Conservation (phyloP, 1,139 yeast species). For the Saccharomycopsis hybrid region DNA sequence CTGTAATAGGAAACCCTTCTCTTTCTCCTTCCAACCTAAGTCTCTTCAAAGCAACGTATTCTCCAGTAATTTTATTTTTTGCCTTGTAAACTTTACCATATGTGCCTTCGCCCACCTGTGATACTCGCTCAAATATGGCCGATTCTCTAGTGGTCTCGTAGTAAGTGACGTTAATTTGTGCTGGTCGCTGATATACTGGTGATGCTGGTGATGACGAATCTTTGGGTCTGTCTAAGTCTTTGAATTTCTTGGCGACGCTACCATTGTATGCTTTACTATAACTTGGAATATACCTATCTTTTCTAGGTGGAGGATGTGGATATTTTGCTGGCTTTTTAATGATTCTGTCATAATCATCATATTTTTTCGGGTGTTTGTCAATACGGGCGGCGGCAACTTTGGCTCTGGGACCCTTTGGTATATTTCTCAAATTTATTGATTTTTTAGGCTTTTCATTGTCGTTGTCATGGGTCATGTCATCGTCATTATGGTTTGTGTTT, state of each 20-base stretch:
- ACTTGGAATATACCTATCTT: slow-evolving; percentile 5
- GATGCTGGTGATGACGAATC: not conserved
- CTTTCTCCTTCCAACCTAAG: slow-evolving; percentile 79
- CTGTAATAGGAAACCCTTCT: slow-evolving; percentile 96
- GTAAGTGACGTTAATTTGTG: slow-evolving; percentile 11
- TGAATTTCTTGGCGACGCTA: too few relatives aligned
- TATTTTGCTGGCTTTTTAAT: not conserved
- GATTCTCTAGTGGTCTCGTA: slow-evolving; percentile 11
- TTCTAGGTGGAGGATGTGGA: not conserved
- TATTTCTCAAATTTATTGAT: slow-evolving; percentile 8
- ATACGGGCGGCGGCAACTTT: not conserved
- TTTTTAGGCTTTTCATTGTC: not conserved
- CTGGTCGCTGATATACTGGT: not conserved
- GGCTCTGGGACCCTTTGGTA: slow-evolving; percentile 20
- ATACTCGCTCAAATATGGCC: slow-evolving; percentile 32
- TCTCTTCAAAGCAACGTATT: slow-evolving; percentile 75
- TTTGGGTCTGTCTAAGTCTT: too few relatives aligned
- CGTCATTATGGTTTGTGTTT: not conserved
- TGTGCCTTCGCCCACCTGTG: slow-evolving; percentile 78
- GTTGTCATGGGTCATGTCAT: not conserved
- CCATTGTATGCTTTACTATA: not conserved
- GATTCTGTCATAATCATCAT: not conserved
- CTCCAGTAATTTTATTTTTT: slow-evolving; percentile 56
- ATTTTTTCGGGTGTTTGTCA: not conserved
- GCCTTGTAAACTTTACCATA: slow-evolving; percentile 82